Evolutionary conservation across 1,139 yeast genomes (phyloP).

Genomic region (Scheffersomyces titani): DNA sequence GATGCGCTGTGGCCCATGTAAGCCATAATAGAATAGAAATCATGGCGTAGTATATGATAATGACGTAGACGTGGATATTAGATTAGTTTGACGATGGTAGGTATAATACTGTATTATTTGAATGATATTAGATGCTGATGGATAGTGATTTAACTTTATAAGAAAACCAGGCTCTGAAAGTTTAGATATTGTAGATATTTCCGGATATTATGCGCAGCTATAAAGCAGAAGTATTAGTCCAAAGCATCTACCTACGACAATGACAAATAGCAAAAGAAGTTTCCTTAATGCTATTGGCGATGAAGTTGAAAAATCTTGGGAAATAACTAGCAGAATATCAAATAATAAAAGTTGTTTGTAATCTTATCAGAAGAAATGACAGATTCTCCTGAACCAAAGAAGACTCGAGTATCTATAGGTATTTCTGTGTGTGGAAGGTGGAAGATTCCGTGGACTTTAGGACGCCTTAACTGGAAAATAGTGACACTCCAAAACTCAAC

Average conservation of each 20-base stretch:
- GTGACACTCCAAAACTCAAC: neutral
- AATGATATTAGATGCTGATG: neutral
- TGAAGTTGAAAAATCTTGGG: neutral
- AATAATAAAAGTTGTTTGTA: neutral
- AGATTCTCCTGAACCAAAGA: neutral
- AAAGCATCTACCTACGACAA: neutral
- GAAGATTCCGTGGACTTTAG: neutral
- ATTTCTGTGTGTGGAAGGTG: neutral
- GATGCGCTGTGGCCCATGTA: neutral
- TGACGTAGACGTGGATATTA: neutral
- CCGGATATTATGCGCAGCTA: neutral
- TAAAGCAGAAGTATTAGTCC: neutral
- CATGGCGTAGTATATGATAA: neutral
- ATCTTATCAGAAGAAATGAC: neutral
- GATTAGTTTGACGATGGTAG: neutral
- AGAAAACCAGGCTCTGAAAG: neutral
- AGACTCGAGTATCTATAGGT: neutral
- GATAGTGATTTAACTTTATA: too few relatives aligned
- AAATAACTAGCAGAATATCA: neutral
- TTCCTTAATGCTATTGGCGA: neutral
- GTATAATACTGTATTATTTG: neutral
- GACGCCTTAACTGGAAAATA: neutral
- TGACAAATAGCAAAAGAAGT: neutral
- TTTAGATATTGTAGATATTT: neutral
- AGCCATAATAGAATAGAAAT: neutral